These are phyloP conservation scores for Lactuca sativa DNA, from an alignment of 129 eudicot species.

Conservation along the genomic window DNA sequence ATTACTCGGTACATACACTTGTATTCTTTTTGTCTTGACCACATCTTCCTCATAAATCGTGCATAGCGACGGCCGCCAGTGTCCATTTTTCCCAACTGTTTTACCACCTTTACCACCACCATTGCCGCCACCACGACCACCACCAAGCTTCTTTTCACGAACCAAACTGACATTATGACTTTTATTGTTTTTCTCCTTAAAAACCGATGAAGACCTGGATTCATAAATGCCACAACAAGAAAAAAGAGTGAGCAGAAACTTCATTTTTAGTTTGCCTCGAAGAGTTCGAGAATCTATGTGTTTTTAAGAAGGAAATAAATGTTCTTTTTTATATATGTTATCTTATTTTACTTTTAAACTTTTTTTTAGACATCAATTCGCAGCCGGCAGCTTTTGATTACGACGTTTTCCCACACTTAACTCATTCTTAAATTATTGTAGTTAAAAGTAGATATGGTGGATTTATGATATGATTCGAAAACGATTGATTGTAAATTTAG, in stretches of 20 bases:
- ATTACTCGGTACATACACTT: slow-evolving; percentile 14
- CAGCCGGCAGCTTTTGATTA: slow-evolving; percentile 34
- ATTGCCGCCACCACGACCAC: neutral
- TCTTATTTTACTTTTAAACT: neutral
- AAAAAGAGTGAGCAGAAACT: slow-evolving; percentile 25
- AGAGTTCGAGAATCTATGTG: slow-evolving; percentile 8
- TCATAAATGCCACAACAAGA: slow-evolving; percentile 37
- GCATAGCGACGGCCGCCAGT: slow-evolving; percentile 45
- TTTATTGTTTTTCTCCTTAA: neutral
- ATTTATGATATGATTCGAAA: slow-evolving; percentile 25
- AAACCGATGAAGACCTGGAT: slow-evolving; percentile 3
- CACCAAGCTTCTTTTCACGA: slow-evolving; percentile 13
- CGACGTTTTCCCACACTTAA: slow-evolving; percentile 26
- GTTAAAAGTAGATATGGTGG: slow-evolving; percentile 31
- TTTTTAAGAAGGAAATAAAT: slow-evolving; percentile 14
- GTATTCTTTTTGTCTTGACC: slow-evolving; percentile 27
- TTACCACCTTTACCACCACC: slow-evolving; percentile 1
- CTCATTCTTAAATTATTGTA: slow-evolving; percentile 8
- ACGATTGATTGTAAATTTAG: neutral
- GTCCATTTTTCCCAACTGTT: slow-evolving; percentile 17
- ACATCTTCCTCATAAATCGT: slow-evolving; percentile 41
- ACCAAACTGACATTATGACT: slow-evolving; percentile 20
- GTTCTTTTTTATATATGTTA: slow-evolving; percentile 6
- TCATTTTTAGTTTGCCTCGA: slow-evolving; percentile 25
- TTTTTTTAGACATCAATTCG: slow-evolving; percentile 9